These are phyloP conservation scores for Tuber brumale DNA, from an alignment of 495 filamentous ascomycete species.

Conservation along the genomic window DNA sequence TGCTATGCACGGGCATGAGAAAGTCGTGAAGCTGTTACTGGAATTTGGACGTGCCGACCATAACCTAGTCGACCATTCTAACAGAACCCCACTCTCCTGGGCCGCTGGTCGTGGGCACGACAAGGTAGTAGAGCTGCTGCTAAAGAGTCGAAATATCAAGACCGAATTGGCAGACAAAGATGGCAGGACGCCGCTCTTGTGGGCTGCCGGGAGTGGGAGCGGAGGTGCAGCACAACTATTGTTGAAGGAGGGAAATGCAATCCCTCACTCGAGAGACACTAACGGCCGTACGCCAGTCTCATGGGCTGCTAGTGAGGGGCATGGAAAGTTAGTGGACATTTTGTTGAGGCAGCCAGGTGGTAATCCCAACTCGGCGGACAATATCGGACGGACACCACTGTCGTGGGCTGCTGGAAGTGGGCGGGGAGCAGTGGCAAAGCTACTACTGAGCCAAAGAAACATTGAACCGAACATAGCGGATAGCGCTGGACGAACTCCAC, in stretches of 20 bases:
- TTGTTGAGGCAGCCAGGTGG: conserved; percentile 37
- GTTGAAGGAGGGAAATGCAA: conserved; percentile 19
- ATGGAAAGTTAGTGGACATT: not conserved
- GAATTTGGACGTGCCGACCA: conserved; percentile 11
- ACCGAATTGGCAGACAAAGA: not conserved
- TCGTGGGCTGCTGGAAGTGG: conserved; percentile 53
- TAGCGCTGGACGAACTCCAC: conserved; percentile 33
- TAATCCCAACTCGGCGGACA: conserved; percentile 43
- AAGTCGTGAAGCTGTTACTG: conserved; percentile 24
- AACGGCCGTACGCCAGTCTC: conserved; percentile 4
- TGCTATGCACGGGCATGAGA: conserved; percentile 10
- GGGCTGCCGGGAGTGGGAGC: conserved; percentile 9
- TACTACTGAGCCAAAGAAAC: conserved; percentile 43
- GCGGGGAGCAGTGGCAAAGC: conserved; percentile 46
- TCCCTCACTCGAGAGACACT: not conserved
- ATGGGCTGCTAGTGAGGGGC: conserved; percentile 15
- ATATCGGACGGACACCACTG: conserved; percentile 49
- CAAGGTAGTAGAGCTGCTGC: not conserved
- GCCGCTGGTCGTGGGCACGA: not conserved
- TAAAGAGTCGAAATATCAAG: not conserved
- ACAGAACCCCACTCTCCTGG: not conserved
- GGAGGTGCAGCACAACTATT: conserved; percentile 15
- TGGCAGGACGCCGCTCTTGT: conserved; percentile 11
- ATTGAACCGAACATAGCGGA: not conserved
- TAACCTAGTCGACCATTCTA: not conserved